These are phyloP conservation scores for Takashimella koratensis DNA, from an alignment of 1,284 basidiomycete genomes.

Conservation along the genomic window DNA sequence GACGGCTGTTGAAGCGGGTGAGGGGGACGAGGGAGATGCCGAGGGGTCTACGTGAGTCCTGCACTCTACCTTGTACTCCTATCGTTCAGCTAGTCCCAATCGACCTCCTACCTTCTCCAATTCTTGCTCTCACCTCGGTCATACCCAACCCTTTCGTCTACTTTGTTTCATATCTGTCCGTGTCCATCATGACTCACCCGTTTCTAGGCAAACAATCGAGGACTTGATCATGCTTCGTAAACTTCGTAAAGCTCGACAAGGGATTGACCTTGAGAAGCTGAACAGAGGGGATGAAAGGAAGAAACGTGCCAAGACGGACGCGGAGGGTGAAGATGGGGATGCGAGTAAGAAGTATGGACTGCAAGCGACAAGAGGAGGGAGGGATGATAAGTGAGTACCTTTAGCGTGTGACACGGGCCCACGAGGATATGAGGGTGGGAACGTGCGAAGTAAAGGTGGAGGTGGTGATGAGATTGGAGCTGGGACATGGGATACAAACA, in stretches of 20 bases:
- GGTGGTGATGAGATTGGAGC: too few species aligned
- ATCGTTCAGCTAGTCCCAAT: not conserved
- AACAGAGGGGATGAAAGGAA: slow-evolving; percentile 74
- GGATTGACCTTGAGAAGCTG: slow-evolving; percentile 80
- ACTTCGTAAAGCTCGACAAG: slow-evolving; percentile 67
- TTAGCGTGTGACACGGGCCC: too few species aligned
- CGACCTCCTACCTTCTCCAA: not conserved
- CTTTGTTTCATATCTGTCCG: not conserved
- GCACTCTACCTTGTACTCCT: slow-evolving; percentile 5
- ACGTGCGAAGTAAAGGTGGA: not conserved
- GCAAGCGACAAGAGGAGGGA: slow-evolving; percentile 15
- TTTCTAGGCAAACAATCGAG: slow-evolving; percentile 54
- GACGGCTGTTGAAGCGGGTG: slow-evolving; percentile 4
- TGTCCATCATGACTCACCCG: slow-evolving; percentile 7
- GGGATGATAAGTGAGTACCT: too few species aligned
- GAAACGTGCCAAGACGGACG: slow-evolving; percentile 56
- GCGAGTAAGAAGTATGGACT: slow-evolving; percentile 55
- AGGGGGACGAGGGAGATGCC: slow-evolving; percentile 13
- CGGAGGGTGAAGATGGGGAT: slow-evolving; percentile 44
- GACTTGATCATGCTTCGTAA: slow-evolving; percentile 83
- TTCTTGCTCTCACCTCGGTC: not conserved
- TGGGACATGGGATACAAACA: too few species aligned
- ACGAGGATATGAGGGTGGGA: slow-evolving; percentile 60
- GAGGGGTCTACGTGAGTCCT: slow-evolving; percentile 11
- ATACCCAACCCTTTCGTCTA: not conserved